Evolutionary conservation across 225 moss, liverwort and hornwort species (phyloP).

Genomic region (Straminergon stramineum): DNA sequence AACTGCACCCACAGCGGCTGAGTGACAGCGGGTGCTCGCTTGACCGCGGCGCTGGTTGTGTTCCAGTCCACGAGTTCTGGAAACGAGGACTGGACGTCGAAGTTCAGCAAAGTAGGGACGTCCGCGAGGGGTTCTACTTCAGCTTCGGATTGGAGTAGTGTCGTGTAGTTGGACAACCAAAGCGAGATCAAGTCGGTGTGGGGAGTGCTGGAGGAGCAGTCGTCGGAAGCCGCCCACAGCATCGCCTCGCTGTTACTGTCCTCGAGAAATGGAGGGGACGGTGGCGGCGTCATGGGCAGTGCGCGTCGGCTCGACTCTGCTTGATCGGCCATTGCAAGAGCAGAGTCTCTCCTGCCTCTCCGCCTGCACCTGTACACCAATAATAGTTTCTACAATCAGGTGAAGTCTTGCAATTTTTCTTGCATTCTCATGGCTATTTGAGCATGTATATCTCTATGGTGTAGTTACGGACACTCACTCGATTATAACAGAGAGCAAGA

Average conservation of each 20-base stretch:
- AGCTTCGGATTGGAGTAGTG: neutral
- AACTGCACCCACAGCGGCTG: neutral
- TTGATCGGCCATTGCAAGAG: neutral
- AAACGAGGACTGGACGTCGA: neutral
- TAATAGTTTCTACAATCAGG: neutral
- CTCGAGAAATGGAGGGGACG: neutral
- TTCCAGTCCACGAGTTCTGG: neutral
- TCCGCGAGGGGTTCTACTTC: neutral
- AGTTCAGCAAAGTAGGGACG: neutral
- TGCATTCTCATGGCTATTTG: neutral
- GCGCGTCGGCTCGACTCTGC: neutral
- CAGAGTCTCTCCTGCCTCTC: neutral
- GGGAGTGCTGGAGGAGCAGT: neutral
- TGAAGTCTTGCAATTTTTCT: neutral
- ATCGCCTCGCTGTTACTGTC: neutral
- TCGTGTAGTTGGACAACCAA: neutral
- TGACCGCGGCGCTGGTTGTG: neutral
- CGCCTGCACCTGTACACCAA: neutral
- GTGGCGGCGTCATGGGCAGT: neutral
- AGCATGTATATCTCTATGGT: neutral
- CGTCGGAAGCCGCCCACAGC: neutral
- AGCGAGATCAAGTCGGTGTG: neutral
- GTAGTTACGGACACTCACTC: neutral
- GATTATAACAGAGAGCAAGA: no score
- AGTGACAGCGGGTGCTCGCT: neutral